phyloP scores from a whole-genome alignment of 2,329 filamentous ascomycete species.

The Sporothrix schenckii region DNA sequence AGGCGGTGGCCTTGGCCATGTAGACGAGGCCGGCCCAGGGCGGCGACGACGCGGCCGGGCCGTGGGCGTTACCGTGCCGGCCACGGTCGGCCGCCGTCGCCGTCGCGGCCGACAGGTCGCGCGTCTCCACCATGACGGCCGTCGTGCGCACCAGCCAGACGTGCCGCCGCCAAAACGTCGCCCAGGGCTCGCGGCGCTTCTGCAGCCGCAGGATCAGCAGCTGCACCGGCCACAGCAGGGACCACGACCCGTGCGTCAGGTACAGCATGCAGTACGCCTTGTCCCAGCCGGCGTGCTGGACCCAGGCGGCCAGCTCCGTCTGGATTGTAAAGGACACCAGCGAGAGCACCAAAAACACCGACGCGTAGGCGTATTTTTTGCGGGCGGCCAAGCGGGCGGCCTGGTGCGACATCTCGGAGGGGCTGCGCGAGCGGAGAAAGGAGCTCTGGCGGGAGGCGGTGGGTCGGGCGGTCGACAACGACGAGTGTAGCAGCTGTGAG shows the following conservation, averaged over 20 bases:
- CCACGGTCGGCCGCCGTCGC: not conserved
- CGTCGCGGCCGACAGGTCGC: conserved; percentile 61
- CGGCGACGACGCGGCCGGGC: not conserved
- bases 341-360: conserved; percentile 78
- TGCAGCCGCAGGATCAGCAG: conserved; percentile 78
- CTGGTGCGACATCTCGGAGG: conserved; percentile 62
- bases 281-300: conserved; percentile 91
- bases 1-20: conserved; percentile 75
- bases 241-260: conserved; percentile 93
- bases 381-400: conserved; percentile 65
- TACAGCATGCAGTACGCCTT: conserved; percentile 99
- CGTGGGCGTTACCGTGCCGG: not conserved
- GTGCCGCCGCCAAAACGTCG: conserved; percentile 76
- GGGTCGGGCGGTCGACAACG: not conserved
- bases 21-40: conserved; percentile 51
- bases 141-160: conserved; percentile 56
- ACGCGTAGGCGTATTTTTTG: conserved; percentile 84
- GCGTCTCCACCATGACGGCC: conserved; percentile 81
- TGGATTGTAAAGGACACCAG: conserved; percentile 88
- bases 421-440: conserved; percentile 72
- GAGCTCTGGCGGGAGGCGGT: conserved; percentile 60
- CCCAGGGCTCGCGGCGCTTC: conserved; percentile 77
- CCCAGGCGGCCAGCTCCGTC: conserved; percentile 93
- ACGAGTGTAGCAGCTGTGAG: not conserved
- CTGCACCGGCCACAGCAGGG: conserved; percentile 83